Evolutionary conservation across 345 rosid species (phyloP), one percentile per base, ranked within the genome.

Genomic region (Zanthoxylum bungeanum): DNA sequence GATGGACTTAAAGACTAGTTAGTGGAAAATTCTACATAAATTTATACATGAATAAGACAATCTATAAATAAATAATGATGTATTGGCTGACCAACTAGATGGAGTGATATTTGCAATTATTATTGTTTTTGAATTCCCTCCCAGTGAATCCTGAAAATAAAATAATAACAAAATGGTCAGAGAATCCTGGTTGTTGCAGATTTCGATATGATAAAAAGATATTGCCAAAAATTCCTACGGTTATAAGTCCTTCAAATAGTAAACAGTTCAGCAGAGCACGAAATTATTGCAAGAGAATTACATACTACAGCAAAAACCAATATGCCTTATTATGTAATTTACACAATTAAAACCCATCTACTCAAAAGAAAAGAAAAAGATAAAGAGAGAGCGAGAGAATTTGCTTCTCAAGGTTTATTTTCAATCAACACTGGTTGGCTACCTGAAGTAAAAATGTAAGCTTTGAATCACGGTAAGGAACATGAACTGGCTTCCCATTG

Each of bases 391-490:
- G 46, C 2, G 16, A 11, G 16, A 40, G 25, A 70, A 70, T n/a
- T 31, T 30, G 25, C 60, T 27, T 64, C 28, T 16, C 16, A 68
- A 46, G 42, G 39, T 44, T n/a, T 50, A 19, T n/a, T 28, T 27
- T 27, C 19, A 16, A 72, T 9, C 66, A 61, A 46, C 46, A 3
- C 47, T 50, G 24, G 44, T 24, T 1, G 52, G 72, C 34, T 83
- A 87, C 99, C 97, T 96, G 99, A 79, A 96, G 99, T 82, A 93
- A 84, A 83, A 96, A 93, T 11, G 99, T 96, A 69, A 96, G 98
- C 85, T 93, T 96, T 30, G 99, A 96, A 78, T 96, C 99, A 74
- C 99, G 83, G 51, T 96, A 96, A 66, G 99, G 99, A 71, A 96
- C 98, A 80, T 96, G 99, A 28, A 79, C 94, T 5, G 99, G 81